phyloP scores from a whole-genome alignment of 2,329 filamentous ascomycete species.

The Colletotrichum chlorophyti region DNA sequence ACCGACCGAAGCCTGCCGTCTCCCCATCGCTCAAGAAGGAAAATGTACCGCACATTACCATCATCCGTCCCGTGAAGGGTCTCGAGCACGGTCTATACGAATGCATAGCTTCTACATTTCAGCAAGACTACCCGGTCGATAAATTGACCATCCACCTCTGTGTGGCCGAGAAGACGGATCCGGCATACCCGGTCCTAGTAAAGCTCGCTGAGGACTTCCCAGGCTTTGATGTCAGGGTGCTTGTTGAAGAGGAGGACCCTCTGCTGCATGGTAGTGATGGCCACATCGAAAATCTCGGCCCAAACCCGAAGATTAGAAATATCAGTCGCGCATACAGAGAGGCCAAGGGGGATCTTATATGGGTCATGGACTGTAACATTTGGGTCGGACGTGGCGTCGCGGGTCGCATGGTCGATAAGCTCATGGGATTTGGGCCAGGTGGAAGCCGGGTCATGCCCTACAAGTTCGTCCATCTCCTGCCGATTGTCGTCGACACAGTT shows the following conservation, averaged over 20 bases:
- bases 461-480: conserved; percentile 96
- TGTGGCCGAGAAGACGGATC: conserved; percentile 75
- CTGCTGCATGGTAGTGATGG: conserved; percentile 63
- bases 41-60: conserved; percentile 80
- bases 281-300: conserved; percentile 71
- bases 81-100: conserved; percentile 90
- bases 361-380: conserved; percentile 96
- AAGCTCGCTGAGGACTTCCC: conserved; percentile 78
- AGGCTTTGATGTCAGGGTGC: conserved; percentile 71
- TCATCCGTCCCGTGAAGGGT: conserved; percentile 93
- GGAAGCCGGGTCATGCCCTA: conserved; percentile 63
- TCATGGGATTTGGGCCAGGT: conserved; percentile 70
- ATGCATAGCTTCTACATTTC: conserved; percentile 86
- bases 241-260: conserved; percentile 84
- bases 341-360: conserved; percentile 85
- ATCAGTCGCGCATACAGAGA: conserved; percentile 93
- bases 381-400: conserved; percentile 84
- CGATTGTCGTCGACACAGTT: conserved; percentile 82
- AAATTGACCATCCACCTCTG: conserved; percentile 85
- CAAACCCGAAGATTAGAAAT: conserved; percentile 98
- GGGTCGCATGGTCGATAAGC: conserved; percentile 86
- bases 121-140: conserved; percentile 78
- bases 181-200: conserved; percentile 77
- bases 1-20: conserved; percentile 53
- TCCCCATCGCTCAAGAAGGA: conserved; percentile 57